phyloP scores from a whole-genome alignment of 768 basidiomycete species.

The Pleurotus djamor region DNA sequence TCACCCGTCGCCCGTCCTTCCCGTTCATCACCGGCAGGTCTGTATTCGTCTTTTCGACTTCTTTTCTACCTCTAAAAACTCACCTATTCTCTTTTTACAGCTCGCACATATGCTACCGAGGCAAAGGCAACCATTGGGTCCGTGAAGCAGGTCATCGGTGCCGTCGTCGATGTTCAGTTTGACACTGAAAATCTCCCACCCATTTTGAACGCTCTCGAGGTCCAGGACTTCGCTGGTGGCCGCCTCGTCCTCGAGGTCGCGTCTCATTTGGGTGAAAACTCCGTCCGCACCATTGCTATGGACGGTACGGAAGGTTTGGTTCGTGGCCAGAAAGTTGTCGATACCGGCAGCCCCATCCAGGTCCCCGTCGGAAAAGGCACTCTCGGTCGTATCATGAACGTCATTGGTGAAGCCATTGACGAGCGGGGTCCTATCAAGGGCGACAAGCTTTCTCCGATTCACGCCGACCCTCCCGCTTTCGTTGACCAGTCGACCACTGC shows the following conservation, averaged over 20 bases:
- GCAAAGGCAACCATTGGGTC: constrained; percentile 69
- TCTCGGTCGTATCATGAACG: constrained; percentile 99
- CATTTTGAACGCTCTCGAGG: constrained; percentile 98
- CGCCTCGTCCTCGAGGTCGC: constrained; percentile 99
- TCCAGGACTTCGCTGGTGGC: constrained; percentile 90
- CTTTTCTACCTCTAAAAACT: background rate
- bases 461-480: constrained; percentile 96
- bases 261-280: constrained; percentile 98
- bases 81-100: constrained; percentile 28
- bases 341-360: constrained; percentile 95
- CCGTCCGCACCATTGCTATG: constrained; percentile 99
- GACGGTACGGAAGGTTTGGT: constrained; percentile 99
- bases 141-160: constrained; percentile 99
- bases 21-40: constrained; percentile 51
- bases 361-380: constrained; percentile 95
- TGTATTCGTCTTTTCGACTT: constrained; percentile 19
- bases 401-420: constrained; percentile 99
- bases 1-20: constrained; percentile 46
- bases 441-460: constrained; percentile 89
- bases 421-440: constrained; percentile 99
- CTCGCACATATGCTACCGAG: constrained; percentile 91
- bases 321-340: constrained; percentile 95
- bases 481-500: constrained; percentile 99
- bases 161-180: constrained; percentile 99
- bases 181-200: constrained; percentile 93